Percentiles rank a stretch among this genome's conserved stretches.
Evolutionary conservation across 306 rosid genomes (phyloP).

Genomic region (Mimosa pudica): DNA sequence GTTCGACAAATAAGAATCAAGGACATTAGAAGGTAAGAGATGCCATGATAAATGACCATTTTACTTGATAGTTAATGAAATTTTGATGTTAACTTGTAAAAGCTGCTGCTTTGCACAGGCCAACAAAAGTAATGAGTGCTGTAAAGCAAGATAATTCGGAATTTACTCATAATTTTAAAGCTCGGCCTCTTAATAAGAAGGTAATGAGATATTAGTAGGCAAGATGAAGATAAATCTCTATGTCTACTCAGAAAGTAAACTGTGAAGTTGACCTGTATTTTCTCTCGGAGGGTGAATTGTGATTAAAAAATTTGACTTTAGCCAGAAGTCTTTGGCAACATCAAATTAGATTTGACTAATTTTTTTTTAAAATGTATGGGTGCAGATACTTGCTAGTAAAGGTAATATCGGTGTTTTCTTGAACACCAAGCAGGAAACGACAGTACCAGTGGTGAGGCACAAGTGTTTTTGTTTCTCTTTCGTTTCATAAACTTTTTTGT

Average conservation of each 20-base stretch:
- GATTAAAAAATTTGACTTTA: constrained; percentile 9
- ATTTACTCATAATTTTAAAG: constrained; percentile 60
- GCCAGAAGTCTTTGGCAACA: constrained; percentile 1
- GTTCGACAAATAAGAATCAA: constrained; percentile 47
- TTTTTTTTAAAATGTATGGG: not conserved
- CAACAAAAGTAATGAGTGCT: constrained; percentile 60
- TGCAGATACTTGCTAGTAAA: constrained; percentile 88
- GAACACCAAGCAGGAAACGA: constrained; percentile 76
- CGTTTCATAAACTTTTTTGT: constrained; percentile 8
- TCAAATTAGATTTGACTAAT: not conserved
- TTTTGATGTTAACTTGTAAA: constrained; percentile 32
- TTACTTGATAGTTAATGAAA: constrained; percentile 28
- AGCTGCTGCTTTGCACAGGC: constrained; percentile 47
- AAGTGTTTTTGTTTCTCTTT: constrained; percentile 24
- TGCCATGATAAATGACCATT: constrained; percentile 25
- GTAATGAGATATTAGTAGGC: constrained; percentile 42
- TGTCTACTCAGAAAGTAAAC: constrained; percentile 4
- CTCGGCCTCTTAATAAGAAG: constrained; percentile 78
- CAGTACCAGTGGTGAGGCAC: constrained; percentile 69
- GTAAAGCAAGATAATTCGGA: constrained; percentile 54
- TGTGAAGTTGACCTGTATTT: constrained; percentile 23
- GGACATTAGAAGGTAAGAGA: constrained; percentile 65
- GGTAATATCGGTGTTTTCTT: constrained; percentile 88
- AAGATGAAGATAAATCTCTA: constrained; percentile 17
- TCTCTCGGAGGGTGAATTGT: not conserved